Base-by-base conservation (phyloP, 192 early-diverging fungal genomes). In the Linderina pennispora region DNA sequence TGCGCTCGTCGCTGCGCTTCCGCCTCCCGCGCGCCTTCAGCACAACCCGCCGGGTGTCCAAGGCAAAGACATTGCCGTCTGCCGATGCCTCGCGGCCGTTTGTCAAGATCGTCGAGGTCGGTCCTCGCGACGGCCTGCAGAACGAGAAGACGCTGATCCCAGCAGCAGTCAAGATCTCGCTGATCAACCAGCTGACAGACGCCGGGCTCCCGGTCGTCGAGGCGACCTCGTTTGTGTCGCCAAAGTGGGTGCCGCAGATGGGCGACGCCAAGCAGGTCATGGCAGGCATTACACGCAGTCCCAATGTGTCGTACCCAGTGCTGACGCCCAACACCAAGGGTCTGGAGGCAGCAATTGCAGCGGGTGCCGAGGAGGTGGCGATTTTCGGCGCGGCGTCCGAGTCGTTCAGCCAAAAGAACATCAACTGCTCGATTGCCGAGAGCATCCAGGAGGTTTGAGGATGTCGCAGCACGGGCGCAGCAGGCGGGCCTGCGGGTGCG, bases 211-310 rank as follows among this genome's bases (percentile, higher is more conserved):
- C 77, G 0, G 86, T 87, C 1, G 79, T 98, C 21, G 95, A 98
- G 68, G 79, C 90, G 9, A 92, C 91, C 1, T 87, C 89, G 43
- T 96, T 98, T 73, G 95, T 98, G 19, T 90, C 86, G 5, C 92
- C 92, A 7, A 94, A 96, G 65, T 93, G 89, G 89, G 92, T 98
- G 1, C 95, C 95, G 25, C 88, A 90, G 73, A 92, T 98, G 90
- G 86, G 78, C 38, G 95, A 98, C 56, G 84, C 83, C 10, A 49
- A 63, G 9, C 53, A 85, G 37, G 88, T 98, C 3, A 77, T 94
- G 44, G 74, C 72, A 7, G 64, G 64, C 3, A 92, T 98, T 33
- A 46, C 42, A 4, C 70, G 79, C 19, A 48, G 65, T 11, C 61
- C 78, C 2, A 75, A 76, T n/a, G 84, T 93, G 16, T 75, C 70